Percentiles rank a stretch among this genome's conserved stretches.
Conservation (phyloP, 345 rosid species). For the Trapa bicornis region DNA sequence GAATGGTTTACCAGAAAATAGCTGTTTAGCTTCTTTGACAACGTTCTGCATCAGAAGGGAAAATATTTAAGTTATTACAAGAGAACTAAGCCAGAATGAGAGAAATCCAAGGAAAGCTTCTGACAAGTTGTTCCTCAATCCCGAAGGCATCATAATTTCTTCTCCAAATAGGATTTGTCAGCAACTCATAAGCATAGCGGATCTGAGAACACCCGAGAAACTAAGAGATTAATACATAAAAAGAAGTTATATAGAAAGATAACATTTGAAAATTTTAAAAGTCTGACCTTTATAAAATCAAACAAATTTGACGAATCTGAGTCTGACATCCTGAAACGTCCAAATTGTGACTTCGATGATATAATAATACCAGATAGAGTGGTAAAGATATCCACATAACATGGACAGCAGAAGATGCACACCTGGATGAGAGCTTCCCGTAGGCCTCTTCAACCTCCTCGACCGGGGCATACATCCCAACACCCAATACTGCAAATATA, state of each 20-base stretch:
- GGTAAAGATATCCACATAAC: neutral
- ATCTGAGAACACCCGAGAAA: slow-evolving; percentile 28
- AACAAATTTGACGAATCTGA: slow-evolving; percentile 26
- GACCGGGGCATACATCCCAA: slow-evolving; percentile 35
- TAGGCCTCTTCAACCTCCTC: slow-evolving; percentile 65
- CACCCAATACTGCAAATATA: slow-evolving; percentile 42
- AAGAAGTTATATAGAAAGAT: too few species aligned
- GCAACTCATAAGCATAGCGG: slow-evolving; percentile 70
- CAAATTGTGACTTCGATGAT: neutral
- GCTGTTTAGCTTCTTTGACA: slow-evolving; percentile 30
- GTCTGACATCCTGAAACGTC: slow-evolving; percentile 44
- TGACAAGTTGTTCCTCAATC: slow-evolving; percentile 67
- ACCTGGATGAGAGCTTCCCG: slow-evolving; percentile 37
- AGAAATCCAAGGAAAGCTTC: slow-evolving; percentile 15
- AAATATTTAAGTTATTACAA: neutral
- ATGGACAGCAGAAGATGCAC: slow-evolving; percentile 16
- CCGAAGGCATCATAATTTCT: slow-evolving; percentile 68
- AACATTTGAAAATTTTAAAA: neutral
- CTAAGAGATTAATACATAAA: neutral
- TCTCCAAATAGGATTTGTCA: slow-evolving; percentile 63
- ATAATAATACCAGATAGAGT: too few species aligned
- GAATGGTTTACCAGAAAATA: slow-evolving; percentile 33
- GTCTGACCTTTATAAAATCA: slow-evolving; percentile 57
- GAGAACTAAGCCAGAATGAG: neutral
- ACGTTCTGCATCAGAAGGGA: slow-evolving; percentile 38